phyloP scores from a whole-genome alignment of 371 early-diverging fungal species.

The Mucor mucedo region DNA sequence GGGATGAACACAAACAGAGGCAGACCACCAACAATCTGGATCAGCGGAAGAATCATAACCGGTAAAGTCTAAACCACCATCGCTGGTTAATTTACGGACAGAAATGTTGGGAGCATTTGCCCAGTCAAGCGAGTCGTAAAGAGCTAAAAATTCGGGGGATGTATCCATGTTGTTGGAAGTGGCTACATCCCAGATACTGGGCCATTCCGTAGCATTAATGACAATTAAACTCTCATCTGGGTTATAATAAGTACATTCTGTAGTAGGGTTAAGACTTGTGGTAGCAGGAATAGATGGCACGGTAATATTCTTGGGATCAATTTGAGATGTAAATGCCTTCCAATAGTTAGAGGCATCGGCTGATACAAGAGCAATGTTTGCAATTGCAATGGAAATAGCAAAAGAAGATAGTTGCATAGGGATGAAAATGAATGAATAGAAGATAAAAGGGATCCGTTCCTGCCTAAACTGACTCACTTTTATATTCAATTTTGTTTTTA shows the following conservation, averaged over 20 bases:
- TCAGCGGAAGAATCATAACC: constrained; percentile 38
- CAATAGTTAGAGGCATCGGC: constrained; percentile 27
- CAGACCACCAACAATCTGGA: constrained; percentile 58
- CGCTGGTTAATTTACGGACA: constrained; percentile 30
- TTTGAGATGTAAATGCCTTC: constrained; percentile 21
- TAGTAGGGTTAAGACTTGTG: constrained; percentile 10
- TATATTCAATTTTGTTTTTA: constrained; percentile 9
- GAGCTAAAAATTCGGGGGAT: constrained; percentile 37
- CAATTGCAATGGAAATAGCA: constrained; percentile 31
- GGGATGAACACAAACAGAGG: constrained; percentile 41
- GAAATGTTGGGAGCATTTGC: constrained; percentile 43
- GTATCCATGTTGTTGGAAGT: constrained; percentile 49
- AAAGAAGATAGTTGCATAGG: constrained; percentile 36
- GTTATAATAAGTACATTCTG: constrained; percentile 30
- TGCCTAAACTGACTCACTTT: background rate
- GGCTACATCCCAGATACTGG: constrained; percentile 46
- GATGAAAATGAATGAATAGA: constrained; percentile 14
- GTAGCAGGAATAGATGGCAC: constrained; percentile 30
- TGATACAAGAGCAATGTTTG: constrained; percentile 20
- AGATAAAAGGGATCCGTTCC: background rate
- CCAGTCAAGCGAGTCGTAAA: constrained; percentile 58
- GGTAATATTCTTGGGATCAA: constrained; percentile 25
- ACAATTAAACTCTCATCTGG: constrained; percentile 31
- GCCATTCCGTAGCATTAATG: constrained; percentile 45
- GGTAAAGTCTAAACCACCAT: constrained; percentile 37